Conservation (phyloP, 805 yeast species). For the Pichia cabralensis region DNA sequence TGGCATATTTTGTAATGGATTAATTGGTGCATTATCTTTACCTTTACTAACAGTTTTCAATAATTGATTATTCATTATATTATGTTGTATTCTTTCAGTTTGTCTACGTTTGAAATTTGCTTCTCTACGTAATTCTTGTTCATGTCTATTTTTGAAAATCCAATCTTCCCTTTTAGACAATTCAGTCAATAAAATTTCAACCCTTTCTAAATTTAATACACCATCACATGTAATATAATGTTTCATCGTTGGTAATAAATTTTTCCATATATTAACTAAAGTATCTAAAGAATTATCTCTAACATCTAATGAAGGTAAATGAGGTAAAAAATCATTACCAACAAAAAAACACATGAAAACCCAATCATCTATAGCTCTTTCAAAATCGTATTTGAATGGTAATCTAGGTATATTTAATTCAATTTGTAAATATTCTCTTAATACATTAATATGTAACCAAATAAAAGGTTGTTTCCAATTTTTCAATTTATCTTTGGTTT, state of each 20-base stretch:
- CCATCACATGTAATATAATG: constrained; percentile 91
- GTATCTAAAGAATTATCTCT: constrained; percentile 89
- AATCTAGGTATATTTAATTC: constrained; percentile 67
- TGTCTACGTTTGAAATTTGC: constrained; percentile 55
- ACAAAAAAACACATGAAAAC: constrained; percentile 97
- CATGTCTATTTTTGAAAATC: constrained; percentile 62
- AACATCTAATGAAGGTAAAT: constrained; percentile 87
- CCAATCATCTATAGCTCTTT: constrained; percentile 98
- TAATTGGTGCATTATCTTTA: constrained; percentile 64
- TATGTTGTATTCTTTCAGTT: constrained; percentile 36
- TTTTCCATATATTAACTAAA: constrained; percentile 77
- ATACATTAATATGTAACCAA: constrained; percentile 84
- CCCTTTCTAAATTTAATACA: constrained; percentile 60
- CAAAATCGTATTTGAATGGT: constrained; percentile 74
- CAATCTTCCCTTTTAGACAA: constrained; percentile 68
- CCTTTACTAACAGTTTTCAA: constrained; percentile 55
- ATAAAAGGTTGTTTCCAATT: constrained; percentile 72
- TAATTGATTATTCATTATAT: constrained; percentile 33
- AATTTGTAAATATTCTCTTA: constrained; percentile 78
- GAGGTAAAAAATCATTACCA: constrained; percentile 97
- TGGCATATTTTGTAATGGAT: constrained; percentile 64
- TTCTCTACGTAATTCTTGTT: constrained; percentile 58
- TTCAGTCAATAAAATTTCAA: constrained; percentile 55
- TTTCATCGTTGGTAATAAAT: constrained; percentile 50
- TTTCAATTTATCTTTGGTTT: constrained; percentile 34